Base-by-base conservation (phyloP, 2,329 filamentous ascomycete species). In the Scedosporium boydii region DNA sequence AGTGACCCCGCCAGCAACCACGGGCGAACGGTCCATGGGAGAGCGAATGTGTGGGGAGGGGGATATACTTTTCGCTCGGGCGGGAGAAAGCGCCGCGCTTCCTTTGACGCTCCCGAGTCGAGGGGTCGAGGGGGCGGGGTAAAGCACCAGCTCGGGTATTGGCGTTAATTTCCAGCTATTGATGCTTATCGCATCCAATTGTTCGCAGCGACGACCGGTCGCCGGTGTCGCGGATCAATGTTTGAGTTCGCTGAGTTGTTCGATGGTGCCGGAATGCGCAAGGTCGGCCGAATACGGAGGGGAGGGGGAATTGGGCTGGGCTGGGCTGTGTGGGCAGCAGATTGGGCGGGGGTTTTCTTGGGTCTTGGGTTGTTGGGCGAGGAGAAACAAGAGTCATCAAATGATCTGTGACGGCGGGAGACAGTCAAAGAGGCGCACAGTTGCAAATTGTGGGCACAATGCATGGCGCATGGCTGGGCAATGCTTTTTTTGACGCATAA, bases 21-120 rank as follows among this genome's bases (percentile, higher is more conserved):
- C 72, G 67, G 75, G 74, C 69, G 78, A 74, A 69, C 76, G 76
- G 75, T 82, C 79, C 79, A 82, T 82, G 72, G 67, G 67, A 69
- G 67, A 69, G 67, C 64, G 64, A 59, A 62, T 44, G 65, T 63
- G 65, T 60, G 60, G 58, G 57, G 42, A 62, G 63, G 63, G 60
- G 59, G 63, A 51, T 63, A 66, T 59, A 60, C 16, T 60, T n/a
- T 21, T 9, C 18, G 38, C 41, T 63, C 57, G 63, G 63, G 63
- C 57, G 62, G 64, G 67, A 62, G 64, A 60, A 60, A 51, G 58
- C 59, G 59, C 51, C 62, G 59, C 63, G 64, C 61, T 61, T 26
- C 53, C 21, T 38, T 38, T 38, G 34, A 38, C 23, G 53, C n/a
- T 21, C 18, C 34, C 18, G 34, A n/a, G n/a, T 10, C 23, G 16